phyloP scores from a whole-genome alignment of 805 yeast genomes.

The Myxozyma kluyveri region DNA sequence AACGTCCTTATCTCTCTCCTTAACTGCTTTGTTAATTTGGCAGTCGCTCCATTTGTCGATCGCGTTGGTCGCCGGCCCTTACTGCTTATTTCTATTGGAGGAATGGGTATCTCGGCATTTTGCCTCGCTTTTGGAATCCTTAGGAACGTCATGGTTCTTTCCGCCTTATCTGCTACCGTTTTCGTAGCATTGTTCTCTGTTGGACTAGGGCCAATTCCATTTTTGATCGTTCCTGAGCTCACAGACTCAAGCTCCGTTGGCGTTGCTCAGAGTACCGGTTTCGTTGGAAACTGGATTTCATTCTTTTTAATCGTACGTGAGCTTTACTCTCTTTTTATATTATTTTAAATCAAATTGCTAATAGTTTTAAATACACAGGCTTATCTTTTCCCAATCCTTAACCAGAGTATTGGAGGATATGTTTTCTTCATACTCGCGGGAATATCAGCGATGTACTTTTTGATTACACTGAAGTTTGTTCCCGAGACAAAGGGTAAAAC shows the following conservation, averaged over 20 bases:
- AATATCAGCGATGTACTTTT: conserved; percentile 50
- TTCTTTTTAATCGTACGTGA: conserved; percentile 65
- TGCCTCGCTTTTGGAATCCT: conserved; percentile 67
- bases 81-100: conserved; percentile 58
- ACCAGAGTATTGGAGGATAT: conserved; percentile 66
- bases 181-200: conserved; percentile 85
- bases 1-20: conserved; percentile 74
- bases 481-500: conserved; percentile 76
- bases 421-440: conserved; percentile 64
- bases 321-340: not conserved
- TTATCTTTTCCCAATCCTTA: conserved; percentile 71
- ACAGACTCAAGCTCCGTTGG: conserved; percentile 77
- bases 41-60: conserved; percentile 75
- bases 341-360: not conserved
- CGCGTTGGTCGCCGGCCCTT: conserved; percentile 70
- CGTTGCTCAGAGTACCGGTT: conserved; percentile 89
- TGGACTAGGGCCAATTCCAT: conserved; percentile 96
- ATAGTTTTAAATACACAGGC: conserved; percentile 48
- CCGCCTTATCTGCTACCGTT: conserved; percentile 62
- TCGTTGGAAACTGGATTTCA: conserved; percentile 85
- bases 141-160: conserved; percentile 45
- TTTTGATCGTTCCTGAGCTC: conserved; percentile 82
- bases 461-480: conserved; percentile 48
- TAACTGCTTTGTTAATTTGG: conserved; percentile 70
- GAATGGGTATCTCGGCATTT: conserved; percentile 66